Evolutionary conservation across 2,329 filamentous ascomycete species (phyloP).

Genomic region (Dryadomyces quercus-mongolicae): DNA sequence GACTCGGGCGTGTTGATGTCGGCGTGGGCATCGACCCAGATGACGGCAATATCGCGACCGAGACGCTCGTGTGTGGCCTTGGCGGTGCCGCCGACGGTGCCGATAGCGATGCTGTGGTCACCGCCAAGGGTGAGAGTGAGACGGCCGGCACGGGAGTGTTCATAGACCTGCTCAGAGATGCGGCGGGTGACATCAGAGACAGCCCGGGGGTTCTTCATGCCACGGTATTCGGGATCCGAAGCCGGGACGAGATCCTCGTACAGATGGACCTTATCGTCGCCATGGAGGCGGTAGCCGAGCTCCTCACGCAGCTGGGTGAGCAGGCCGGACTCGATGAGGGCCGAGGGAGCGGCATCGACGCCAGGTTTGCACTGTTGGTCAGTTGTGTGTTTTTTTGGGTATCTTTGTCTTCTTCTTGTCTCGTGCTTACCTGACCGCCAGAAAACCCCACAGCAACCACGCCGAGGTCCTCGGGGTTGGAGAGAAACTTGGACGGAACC

Average conservation of each 20-base stretch:
- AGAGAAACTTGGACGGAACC: conserved; percentile 62
- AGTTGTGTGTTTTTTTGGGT: conserved; percentile 1
- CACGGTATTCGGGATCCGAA: conserved; percentile 66
- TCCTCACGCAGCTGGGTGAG: conserved; percentile 73
- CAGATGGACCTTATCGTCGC: conserved; percentile 69
- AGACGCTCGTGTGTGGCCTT: conserved; percentile 77
- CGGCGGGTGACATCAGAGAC: conserved; percentile 75
- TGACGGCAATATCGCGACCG: conserved; percentile 75
- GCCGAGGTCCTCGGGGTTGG: conserved; percentile 67
- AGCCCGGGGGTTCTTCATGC: conserved; percentile 87
- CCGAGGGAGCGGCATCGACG: conserved; percentile 81
- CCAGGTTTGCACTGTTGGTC: conserved; percentile 65
- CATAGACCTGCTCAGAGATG: conserved; percentile 76
- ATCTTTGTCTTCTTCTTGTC: neutral
- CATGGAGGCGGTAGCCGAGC: conserved; percentile 77
- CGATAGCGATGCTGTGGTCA: conserved; percentile 94
- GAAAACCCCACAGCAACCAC: conserved; percentile 94
- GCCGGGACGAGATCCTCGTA: conserved; percentile 65
- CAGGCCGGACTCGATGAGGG: conserved; percentile 79
- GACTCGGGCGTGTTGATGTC: conserved; percentile 96
- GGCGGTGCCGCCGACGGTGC: conserved; percentile 77
- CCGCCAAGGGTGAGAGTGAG: conserved; percentile 89
- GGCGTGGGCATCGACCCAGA: conserved; percentile 97
- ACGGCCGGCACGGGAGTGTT: conserved; percentile 69
- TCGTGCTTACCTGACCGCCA: conserved; percentile 65